Conservation (phyloP, 108 stramenopile genomes). For the Pseudonitzschia multiseries region DNA sequence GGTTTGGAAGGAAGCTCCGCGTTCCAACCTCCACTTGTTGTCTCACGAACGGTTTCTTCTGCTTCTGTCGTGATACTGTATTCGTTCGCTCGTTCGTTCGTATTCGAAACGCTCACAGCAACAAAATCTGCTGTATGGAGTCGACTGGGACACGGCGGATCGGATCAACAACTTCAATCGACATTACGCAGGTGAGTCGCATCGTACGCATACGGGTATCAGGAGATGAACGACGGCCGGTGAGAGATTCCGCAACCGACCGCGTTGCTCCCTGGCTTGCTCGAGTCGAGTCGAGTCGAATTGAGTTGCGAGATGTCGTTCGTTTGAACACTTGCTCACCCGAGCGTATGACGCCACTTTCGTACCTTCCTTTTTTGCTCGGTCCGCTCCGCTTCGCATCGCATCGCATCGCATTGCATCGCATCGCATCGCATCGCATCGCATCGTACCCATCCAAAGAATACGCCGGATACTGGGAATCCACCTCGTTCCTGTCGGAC, state of each 20-base stretch:
- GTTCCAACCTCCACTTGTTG: not conserved
- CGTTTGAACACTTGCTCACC: too few species aligned
- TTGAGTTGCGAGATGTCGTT: too few species aligned
- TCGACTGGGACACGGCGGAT: not conserved
- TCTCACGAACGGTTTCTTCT: not conserved
- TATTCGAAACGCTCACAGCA: not conserved
- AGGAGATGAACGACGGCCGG: not conserved
- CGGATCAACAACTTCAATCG: conserved; percentile 5
- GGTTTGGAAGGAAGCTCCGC: too few species aligned
- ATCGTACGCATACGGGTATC: too few species aligned
- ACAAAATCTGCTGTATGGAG: not conserved
- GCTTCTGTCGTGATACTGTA: not conserved
- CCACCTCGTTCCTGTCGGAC: conserved; percentile 58
- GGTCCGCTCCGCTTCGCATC: too few species aligned
- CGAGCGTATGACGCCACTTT: too few species aligned
- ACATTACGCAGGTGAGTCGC: not conserved
- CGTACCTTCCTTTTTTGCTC: too few species aligned
- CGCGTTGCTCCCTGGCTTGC: not conserved
- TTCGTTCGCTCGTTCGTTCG: conserved; percentile 5
- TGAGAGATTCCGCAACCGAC: not conserved
- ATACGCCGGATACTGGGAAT: conserved; percentile 76
- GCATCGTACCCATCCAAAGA: conserved; percentile 34
- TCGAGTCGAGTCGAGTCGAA: too few species aligned
- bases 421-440: too few species aligned
- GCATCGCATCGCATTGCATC: too few species aligned